Base-by-base conservation (phyloP, 2,329 filamentous ascomycete genomes). In the Aureobasidium mangrovei region DNA sequence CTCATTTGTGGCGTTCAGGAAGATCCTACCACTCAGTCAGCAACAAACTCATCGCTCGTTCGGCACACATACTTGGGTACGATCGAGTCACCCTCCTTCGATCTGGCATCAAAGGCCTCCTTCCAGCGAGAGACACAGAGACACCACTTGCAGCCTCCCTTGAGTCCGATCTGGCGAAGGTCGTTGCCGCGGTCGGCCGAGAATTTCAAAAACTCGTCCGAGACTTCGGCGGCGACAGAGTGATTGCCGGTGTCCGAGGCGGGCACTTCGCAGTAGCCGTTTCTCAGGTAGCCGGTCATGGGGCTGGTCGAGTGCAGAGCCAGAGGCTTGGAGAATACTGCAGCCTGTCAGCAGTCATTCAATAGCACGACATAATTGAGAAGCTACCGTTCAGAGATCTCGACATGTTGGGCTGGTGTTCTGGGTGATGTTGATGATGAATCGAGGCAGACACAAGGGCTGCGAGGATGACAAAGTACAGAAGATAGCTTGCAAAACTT, bases 171-270 rank as follows among this genome's bases (percentile, higher is more conserved):
- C 4, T 65, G 61, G 27, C 79, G 73, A 33, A 84, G 69, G 61
- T 84, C 77, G 62, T 84, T 84, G 38, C 80, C 81, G 36, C 74
- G 73, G 4, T 72, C 70, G 18, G 80, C 79, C 32, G 74, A 75
- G 69, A 79, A 84, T 62, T 83, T 78, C 33, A 84, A 77, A 65
- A 84, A 84, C 60, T 80, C 76, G 56, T 81, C 73, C 7, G 77
- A 80, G 1, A 84, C 69, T 29, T 79, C 73, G 49, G 66, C 71
- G n/a, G 80, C 81, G 27, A 84, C 70, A 28, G 76, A 75, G 63
- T 84, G 81, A 65, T 83, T 83, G 26, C 81, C 81, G 18, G 66
- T 69, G 61, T 84, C 80, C 10, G 72, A 70, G 2, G 69, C 65
- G 3, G 76, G 78, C 4, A 77, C 74, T 57, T 77, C 71, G 68